phyloP scores from a whole-genome alignment of 164 flowering plant species.

The Pachysandra terminalis region DNA sequence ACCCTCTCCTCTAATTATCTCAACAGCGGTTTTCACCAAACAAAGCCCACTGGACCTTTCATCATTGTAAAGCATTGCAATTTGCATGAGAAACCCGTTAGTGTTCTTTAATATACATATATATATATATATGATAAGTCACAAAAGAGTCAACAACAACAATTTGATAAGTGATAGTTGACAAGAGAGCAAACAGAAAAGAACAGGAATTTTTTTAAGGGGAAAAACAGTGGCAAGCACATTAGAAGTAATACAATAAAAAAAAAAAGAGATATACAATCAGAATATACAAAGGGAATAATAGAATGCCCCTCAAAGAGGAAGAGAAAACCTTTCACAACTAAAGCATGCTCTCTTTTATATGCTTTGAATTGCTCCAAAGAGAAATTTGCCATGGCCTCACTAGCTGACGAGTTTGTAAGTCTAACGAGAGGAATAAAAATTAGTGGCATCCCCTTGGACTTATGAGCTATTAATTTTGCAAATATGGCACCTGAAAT shows the following conservation, averaged over 20 bases:
- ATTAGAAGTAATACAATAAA: too few relatives aligned
- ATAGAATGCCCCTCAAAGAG: background rate
- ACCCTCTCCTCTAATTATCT: background rate
- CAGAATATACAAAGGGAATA: background rate
- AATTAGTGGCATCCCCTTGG: slow-evolving; percentile 82
- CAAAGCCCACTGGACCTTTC: background rate
- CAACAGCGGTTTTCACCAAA: background rate
- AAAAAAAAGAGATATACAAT: background rate
- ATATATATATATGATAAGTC: too few relatives aligned
- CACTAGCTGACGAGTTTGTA: slow-evolving; percentile 45
- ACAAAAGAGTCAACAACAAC: too few relatives aligned
- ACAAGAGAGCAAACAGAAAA: background rate
- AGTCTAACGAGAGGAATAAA: slow-evolving; percentile 57
- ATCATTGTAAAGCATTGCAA: too few relatives aligned
- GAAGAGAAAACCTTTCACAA: slow-evolving; percentile 44
- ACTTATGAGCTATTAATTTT: slow-evolving; percentile 71
- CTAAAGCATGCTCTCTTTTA: slow-evolving; percentile 29
- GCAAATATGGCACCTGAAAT: slow-evolving; percentile 50
- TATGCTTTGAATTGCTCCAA: slow-evolving; percentile 52
- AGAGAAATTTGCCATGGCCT: slow-evolving; percentile 63
- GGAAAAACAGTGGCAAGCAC: background rate
- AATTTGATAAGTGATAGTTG: slow-evolving; percentile 3
- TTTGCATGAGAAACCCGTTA: background rate
- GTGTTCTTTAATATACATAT: too few relatives aligned
- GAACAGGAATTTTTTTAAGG: background rate